Evolutionary conservation across 2,329 filamentous ascomycete species (phyloP).

Genomic region (Ascochyta rabiei): DNA sequence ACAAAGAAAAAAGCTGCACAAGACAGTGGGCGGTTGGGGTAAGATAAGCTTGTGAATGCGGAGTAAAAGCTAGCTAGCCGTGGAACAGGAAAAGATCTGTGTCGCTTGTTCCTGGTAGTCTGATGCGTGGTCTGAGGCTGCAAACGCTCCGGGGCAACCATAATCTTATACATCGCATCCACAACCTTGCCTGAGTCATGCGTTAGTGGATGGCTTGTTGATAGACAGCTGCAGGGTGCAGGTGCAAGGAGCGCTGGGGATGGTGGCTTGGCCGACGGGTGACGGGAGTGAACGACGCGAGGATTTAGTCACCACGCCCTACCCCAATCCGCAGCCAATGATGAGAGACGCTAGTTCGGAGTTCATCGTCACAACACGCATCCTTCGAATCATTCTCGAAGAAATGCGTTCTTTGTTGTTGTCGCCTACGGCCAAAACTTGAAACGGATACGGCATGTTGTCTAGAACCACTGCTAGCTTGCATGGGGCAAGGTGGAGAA

Average conservation of each 20-base stretch:
- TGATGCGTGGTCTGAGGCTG: conserved; percentile 7
- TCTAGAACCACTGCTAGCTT: conserved; percentile 12
- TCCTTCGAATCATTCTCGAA: conserved; percentile 10
- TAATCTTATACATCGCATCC: conserved; percentile 11
- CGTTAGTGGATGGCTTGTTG: conserved; percentile 9
- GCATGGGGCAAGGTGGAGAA: conserved; percentile 3
- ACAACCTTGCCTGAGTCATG: conserved; percentile 9
- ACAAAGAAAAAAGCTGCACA: conserved; percentile 20
- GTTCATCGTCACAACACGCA: not conserved
- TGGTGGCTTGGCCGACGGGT: conserved; percentile 14
- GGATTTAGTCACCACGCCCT: conserved; percentile 17
- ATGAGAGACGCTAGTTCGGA: conserved; percentile 4
- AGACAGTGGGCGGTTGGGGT: conserved; percentile 10
- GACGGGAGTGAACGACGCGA: conserved; percentile 9
- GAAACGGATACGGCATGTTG: conserved; percentile 7
- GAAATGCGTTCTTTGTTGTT: conserved; percentile 6
- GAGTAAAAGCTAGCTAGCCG: conserved; percentile 23
- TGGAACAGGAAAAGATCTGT: conserved; percentile 9
- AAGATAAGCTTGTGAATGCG: conserved; percentile 28
- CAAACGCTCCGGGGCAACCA: conserved; percentile 12
- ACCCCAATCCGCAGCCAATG: conserved; percentile 7
- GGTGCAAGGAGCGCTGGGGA: conserved; percentile 7
- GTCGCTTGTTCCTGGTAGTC: conserved; percentile 1
- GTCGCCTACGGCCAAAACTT: conserved; percentile 11
- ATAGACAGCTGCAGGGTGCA: conserved; percentile 4